phyloP scores from a whole-genome alignment of 495 filamentous ascomycete species.

The Hypoxylon subgilvum region DNA sequence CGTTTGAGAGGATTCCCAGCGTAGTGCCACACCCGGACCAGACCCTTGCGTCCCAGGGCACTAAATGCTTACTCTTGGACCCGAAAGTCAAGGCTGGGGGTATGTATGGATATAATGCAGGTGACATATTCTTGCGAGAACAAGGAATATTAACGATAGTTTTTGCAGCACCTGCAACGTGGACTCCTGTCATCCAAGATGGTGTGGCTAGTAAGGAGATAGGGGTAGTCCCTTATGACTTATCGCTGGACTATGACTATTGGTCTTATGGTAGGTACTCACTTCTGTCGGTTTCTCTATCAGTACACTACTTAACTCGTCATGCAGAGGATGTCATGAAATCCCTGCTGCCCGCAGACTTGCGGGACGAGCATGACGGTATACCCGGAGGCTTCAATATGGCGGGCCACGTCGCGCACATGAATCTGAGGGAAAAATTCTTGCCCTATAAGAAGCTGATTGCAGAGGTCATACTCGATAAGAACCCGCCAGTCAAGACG shows the following conservation, averaged over 20 bases:
- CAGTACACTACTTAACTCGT: not conserved
- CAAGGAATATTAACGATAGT: constrained; percentile 8
- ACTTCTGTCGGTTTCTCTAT: not conserved
- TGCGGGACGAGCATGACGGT: constrained; percentile 65
- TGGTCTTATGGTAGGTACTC: constrained; percentile 74
- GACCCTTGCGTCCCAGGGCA: constrained; percentile 57
- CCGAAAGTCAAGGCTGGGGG: constrained; percentile 72
- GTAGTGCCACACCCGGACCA: constrained; percentile 61
- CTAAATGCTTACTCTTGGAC: constrained; percentile 76
- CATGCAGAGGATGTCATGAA: constrained; percentile 76
- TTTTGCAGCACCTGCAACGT: constrained; percentile 72
- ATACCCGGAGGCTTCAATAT: constrained; percentile 85
- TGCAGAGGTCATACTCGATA: constrained; percentile 83
- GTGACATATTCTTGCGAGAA: constrained; percentile 7
- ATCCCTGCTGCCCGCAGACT: constrained; percentile 73
- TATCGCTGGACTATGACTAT: constrained; percentile 80
- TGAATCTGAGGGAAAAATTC: constrained; percentile 85
- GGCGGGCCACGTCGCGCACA: constrained; percentile 88
- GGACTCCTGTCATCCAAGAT: constrained; percentile 70
- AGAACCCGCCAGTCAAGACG: constrained; percentile 76
- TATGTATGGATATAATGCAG: constrained; percentile 56
- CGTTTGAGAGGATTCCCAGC: constrained; percentile 58
- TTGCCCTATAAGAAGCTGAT: constrained; percentile 83
- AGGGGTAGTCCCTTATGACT: constrained; percentile 71
- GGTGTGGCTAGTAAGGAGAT: constrained; percentile 70